A percentile compares a stretch with the other conserved stretches of the same genome.
Evolutionary conservation across 371 early-diverging fungal genomes (phyloP).

Genomic region (Phascolomyces articulosus): DNA sequence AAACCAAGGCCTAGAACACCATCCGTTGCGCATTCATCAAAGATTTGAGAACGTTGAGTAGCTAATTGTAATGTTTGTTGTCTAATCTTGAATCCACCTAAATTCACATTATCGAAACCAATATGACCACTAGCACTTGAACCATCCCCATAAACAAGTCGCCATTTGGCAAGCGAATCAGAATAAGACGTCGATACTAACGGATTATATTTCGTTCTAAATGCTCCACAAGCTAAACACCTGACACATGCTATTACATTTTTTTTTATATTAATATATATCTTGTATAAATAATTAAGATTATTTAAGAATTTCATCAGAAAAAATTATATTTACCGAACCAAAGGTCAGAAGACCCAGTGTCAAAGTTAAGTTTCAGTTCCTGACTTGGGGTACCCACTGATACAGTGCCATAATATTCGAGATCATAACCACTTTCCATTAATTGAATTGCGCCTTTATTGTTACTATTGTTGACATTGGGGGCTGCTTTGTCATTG

Average conservation of each 20-base stretch:
- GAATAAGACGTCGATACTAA: conserved; percentile 26
- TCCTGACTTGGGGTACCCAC: conserved; percentile 71
- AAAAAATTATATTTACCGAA: conserved; percentile 16
- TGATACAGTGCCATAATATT: conserved; percentile 62
- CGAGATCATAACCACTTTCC: conserved; percentile 21
- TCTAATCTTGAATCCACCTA: conserved; percentile 45
- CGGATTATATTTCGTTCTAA: conserved; percentile 21
- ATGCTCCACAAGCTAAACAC: conserved; percentile 12
- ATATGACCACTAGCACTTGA: conserved; percentile 38
- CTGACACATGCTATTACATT: conserved; percentile 15
- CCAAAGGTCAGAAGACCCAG: conserved; percentile 75
- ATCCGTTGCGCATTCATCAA: conserved; percentile 41
- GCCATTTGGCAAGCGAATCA: conserved; percentile 36
- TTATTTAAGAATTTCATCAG: background rate
- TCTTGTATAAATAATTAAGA: background rate
- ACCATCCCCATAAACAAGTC: conserved; percentile 48
- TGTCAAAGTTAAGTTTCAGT: conserved; percentile 74
- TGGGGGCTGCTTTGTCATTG: background rate
- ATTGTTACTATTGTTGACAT: background rate
- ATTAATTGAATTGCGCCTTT: conserved; percentile 23
- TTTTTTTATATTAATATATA: background rate
- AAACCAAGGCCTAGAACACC: conserved; percentile 50
- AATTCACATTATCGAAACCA: conserved; percentile 38
- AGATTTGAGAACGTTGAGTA: conserved; percentile 26
- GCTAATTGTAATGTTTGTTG: conserved; percentile 43